These are phyloP conservation scores for Solanum etuberosum DNA, from an alignment of 257 asterid genomes.

Conservation along the genomic window DNA sequence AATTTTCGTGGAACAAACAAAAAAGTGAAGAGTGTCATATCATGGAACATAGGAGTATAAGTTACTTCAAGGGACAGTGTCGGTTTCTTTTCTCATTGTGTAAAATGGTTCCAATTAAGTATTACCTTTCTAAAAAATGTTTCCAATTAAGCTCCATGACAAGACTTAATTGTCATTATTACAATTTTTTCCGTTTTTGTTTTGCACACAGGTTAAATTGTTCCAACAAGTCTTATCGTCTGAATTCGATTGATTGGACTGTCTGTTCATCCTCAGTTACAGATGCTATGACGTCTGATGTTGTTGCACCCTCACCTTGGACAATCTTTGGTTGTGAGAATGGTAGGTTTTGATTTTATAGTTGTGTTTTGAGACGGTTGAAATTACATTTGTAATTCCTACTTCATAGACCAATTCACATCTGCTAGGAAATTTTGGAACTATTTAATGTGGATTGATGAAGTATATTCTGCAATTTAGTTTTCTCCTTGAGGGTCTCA, in stretches of 20 bases:
- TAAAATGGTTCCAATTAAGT: background rate
- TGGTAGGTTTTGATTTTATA: constrained; percentile 36
- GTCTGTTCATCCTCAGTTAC: constrained; percentile 52
- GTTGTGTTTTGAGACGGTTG: constrained; percentile 4
- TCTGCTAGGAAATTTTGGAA: background rate
- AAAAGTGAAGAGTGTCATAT: background rate
- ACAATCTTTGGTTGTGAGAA: constrained; percentile 88
- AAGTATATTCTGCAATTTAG: background rate
- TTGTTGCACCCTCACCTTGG: constrained; percentile 95
- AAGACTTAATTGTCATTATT: background rate
- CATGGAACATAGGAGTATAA: background rate
- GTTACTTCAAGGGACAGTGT: background rate
- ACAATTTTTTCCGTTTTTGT: background rate
- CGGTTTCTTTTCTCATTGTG: background rate
- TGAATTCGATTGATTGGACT: constrained; percentile 74
- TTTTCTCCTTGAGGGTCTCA: background rate
- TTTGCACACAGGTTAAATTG: constrained; percentile 39
- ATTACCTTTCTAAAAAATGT: background rate
- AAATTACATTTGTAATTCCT: background rate
- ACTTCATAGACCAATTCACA: background rate
- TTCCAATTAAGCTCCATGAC: background rate
- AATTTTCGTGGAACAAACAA: background rate
- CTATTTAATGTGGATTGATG: background rate
- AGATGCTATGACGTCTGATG: constrained; percentile 70
- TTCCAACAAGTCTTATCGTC: constrained; percentile 36